Conservation (phyloP, 371 early-diverging fungal species). For the Rhizomucor miehei region DNA sequence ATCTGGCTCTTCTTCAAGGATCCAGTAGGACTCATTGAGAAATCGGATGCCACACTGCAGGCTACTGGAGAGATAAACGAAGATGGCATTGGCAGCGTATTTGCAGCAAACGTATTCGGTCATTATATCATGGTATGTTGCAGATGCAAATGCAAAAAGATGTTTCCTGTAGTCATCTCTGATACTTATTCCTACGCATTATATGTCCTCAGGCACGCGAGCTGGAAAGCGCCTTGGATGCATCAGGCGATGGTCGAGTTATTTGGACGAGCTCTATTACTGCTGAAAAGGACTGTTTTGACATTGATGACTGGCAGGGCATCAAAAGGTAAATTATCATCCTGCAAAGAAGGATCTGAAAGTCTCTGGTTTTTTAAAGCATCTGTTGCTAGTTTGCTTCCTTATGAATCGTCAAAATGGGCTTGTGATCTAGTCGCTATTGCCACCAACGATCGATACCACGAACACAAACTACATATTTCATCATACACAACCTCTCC, state of each 20-base stretch:
- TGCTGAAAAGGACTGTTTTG: conserved; percentile 48
- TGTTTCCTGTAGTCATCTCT: too few relatives aligned
- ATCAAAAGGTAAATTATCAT: conserved; percentile 44
- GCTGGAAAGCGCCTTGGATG: conserved; percentile 45
- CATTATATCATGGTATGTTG: conserved; percentile 75
- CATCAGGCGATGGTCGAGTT: conserved; percentile 60
- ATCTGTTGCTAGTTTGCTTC: conserved; percentile 26
- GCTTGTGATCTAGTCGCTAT: conserved; percentile 63
- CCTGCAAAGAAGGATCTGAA: not conserved
- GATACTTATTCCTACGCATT: too few relatives aligned
- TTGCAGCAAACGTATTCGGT: conserved; percentile 86
- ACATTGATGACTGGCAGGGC: conserved; percentile 71
- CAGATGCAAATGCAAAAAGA: not conserved
- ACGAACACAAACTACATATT: conserved; percentile 18
- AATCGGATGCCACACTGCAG: conserved; percentile 70
- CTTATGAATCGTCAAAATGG: conserved; percentile 83
- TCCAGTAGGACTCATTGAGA: conserved; percentile 60
- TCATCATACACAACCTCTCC: conserved; percentile 63
- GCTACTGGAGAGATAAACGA: conserved; percentile 51
- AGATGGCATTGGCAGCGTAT: conserved; percentile 74
- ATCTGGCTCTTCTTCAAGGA: conserved; percentile 48
- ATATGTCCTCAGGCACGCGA: conserved; percentile 67
- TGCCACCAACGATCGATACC: conserved; percentile 49
- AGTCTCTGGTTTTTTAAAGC: not conserved
- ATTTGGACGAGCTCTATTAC: conserved; percentile 83